Percentiles rank a stretch among this genome's conserved stretches.
Evolutionary conservation across 257 asterid genomes (phyloP).

Genomic region (Capsicum chinense): DNA sequence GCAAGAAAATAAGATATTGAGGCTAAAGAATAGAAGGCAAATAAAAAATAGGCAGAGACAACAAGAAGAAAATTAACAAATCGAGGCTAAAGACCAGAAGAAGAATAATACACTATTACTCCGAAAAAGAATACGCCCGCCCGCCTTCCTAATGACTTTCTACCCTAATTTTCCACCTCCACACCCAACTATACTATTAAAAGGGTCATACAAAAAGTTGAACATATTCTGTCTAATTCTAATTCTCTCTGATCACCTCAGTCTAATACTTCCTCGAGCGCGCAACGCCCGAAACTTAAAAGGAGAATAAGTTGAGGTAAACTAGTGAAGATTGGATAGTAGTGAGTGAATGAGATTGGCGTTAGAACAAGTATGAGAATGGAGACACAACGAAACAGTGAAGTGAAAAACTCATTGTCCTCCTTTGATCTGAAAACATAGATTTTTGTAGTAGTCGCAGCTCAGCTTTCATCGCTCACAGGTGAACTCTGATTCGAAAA

Average conservation of each 20-base stretch:
- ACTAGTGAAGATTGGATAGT: not conserved
- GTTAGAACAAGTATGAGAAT: conserved; percentile 28
- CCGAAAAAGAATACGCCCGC: not conserved
- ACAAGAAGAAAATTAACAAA: not conserved
- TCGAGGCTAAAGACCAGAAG: not conserved
- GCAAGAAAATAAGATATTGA: not conserved
- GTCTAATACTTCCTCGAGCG: too few species aligned
- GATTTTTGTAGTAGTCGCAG: too few species aligned
- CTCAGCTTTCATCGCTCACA: too few species aligned
- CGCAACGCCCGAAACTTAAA: not conserved
- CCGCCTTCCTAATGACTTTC: not conserved
- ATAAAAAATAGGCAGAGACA: too few species aligned
- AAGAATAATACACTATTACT: not conserved
- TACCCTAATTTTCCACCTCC: not conserved
- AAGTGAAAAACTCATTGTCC: not conserved
- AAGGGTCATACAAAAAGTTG: too few species aligned
- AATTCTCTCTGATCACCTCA: too few species aligned
- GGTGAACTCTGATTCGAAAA: too few species aligned
- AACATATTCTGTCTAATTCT: too few species aligned
- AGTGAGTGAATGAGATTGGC: conserved; percentile 19
- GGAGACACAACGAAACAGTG: not conserved
- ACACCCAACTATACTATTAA: too few species aligned
- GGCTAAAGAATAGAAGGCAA: too few species aligned
- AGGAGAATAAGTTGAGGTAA: not conserved
- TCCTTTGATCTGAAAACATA: too few species aligned